Evolutionary conservation across 1,284 basidiomycete species (phyloP).

Genomic region (Porodaedalea pini): DNA sequence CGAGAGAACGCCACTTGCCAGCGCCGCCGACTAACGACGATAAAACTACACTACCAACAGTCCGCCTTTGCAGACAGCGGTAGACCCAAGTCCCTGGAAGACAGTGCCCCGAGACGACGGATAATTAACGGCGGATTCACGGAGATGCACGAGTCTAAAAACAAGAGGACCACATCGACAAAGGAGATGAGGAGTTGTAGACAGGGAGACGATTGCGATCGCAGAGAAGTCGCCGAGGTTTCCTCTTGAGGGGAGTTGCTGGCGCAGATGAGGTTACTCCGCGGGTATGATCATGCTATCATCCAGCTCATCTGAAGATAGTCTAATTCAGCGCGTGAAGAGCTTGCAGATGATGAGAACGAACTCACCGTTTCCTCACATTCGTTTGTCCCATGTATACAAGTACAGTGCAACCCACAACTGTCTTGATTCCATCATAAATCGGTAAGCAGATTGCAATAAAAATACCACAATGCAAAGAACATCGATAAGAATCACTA

Average conservation of each 20-base stretch:
- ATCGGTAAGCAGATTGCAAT: too few relatives aligned
- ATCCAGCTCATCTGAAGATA: neutral
- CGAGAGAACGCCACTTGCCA: neutral
- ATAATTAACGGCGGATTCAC: slow-evolving; percentile 19
- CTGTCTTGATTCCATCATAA: too few relatives aligned
- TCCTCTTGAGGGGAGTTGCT: slow-evolving; percentile 4
- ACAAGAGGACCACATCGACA: neutral
- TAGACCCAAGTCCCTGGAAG: neutral
- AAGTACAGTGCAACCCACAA: too few relatives aligned
- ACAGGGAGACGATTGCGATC: neutral
- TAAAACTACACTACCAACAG: neutral
- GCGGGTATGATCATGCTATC: neutral
- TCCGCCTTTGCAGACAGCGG: neutral
- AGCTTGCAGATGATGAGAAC: neutral
- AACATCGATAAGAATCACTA: too few relatives aligned
- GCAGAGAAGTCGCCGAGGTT: slow-evolving; percentile 15
- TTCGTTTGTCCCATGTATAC: too few relatives aligned
- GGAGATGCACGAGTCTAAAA: slow-evolving; percentile 1
- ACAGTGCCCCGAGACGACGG: neutral
- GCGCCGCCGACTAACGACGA: neutral
- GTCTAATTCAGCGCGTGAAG: neutral
- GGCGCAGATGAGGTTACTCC: neutral
- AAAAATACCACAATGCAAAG: too few relatives aligned
- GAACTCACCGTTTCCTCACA: neutral
- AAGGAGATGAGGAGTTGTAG: neutral